A percentile compares a stretch with the other conserved stretches of the same genome.
These are phyloP conservation scores for Sporothrix curviconia DNA, from an alignment of 2,329 filamentous ascomycete species.

Conservation along the genomic window DNA sequence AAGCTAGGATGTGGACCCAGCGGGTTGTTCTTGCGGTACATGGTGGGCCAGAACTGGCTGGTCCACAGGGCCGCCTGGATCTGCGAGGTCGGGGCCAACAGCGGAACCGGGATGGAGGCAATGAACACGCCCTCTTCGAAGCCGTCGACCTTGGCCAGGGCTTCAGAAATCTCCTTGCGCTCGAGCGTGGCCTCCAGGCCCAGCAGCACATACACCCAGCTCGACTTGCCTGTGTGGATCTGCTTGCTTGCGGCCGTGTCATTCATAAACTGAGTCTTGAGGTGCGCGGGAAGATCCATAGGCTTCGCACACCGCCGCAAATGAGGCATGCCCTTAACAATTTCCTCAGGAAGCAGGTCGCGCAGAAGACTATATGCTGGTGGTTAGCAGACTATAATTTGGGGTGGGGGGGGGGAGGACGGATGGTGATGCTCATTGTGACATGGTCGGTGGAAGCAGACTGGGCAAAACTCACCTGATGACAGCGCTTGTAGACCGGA, in stretches of 20 bases:
- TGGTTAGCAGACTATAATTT: background rate
- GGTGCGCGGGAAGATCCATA: conserved; percentile 58
- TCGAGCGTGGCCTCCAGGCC: conserved; percentile 46
- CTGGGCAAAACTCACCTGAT: conserved; percentile 64
- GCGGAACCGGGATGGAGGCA: conserved; percentile 60
- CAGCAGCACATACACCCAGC: conserved; percentile 53
- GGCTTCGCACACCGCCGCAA: conserved; percentile 71
- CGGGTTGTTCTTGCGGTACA: conserved; percentile 82
- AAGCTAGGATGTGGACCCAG: conserved; percentile 76
- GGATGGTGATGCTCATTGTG: background rate
- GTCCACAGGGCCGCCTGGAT: conserved; percentile 71
- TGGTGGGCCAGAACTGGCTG: conserved; percentile 71
- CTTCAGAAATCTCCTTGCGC: conserved; percentile 44
- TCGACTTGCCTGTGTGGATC: conserved; percentile 54
- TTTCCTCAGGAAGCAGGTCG: conserved; percentile 51
- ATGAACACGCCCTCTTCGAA: conserved; percentile 49
- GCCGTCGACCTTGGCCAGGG: conserved; percentile 43
- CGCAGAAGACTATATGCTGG: conserved; percentile 46
- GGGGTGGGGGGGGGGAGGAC: no score
- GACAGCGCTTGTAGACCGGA: conserved; percentile 64
- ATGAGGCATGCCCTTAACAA: conserved; percentile 61
- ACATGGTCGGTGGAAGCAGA: no score
- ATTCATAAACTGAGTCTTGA: conserved; percentile 57
- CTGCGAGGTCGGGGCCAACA: conserved; percentile 67
- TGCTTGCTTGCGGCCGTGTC: conserved; percentile 47